These are phyloP conservation scores for Hamamelis virginiana DNA, from an alignment of 164 flowering plant genomes.

Conservation along the genomic window DNA sequence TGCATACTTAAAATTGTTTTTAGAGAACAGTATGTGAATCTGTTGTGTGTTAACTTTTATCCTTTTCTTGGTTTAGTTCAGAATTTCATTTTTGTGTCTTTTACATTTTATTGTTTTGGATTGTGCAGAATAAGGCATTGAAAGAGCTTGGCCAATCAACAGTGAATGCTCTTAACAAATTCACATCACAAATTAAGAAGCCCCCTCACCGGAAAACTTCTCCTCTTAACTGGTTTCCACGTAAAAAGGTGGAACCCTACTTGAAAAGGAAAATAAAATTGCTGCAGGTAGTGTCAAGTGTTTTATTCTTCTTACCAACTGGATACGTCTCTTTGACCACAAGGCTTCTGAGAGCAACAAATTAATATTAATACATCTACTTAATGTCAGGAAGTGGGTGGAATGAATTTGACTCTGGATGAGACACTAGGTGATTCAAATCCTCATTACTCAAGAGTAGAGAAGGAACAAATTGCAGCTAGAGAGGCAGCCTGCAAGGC, in stretches of 20 bases:
- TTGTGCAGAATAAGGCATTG: constrained; percentile 44
- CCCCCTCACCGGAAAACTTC: constrained; percentile 65
- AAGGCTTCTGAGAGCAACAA: neutral
- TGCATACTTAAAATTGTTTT: neutral
- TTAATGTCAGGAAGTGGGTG: constrained; percentile 74
- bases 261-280: constrained; percentile 74
- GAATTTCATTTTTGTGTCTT: neutral
- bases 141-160: constrained; percentile 50
- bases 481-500: constrained; percentile 79
- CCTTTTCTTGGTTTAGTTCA: too few species aligned
- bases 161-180: constrained; percentile 52
- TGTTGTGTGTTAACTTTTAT: too few species aligned
- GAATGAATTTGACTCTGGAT: constrained; percentile 85
- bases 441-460: constrained; percentile 82
- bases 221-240: constrained; percentile 89
- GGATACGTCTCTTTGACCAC: neutral
- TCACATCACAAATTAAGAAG: constrained; percentile 72
- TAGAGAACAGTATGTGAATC: neutral
- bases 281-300: constrained; percentile 59
- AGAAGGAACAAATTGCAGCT: constrained; percentile 87
- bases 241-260: constrained; percentile 80
- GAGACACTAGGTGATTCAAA: constrained; percentile 85
- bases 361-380: neutral
- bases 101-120: neutral
- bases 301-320: neutral